Conservation (phyloP, 2,329 filamentous ascomycete genomes). For the Amesomyces nigricolor region DNA sequence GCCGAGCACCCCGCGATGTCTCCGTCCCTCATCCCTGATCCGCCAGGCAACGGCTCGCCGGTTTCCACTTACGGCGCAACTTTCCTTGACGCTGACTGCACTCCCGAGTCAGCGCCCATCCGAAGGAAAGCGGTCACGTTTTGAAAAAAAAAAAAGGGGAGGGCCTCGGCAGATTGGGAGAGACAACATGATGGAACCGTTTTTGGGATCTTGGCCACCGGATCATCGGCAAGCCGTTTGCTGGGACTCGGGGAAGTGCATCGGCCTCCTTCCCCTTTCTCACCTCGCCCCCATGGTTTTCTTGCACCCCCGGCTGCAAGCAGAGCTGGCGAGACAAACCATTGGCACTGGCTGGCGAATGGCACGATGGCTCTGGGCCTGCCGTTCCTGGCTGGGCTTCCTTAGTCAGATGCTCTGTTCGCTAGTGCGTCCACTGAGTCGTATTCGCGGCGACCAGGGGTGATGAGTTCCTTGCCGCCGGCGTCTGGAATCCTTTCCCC, state of each 20-base stretch:
- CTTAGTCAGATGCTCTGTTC: conserved; percentile 19
- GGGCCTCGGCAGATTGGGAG: not conserved
- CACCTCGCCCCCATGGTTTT: not conserved
- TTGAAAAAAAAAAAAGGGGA: too few species aligned
- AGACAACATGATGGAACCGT: too few species aligned
- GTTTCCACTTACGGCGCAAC: too few species aligned
- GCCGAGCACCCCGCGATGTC: not conserved
- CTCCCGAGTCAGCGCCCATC: too few species aligned
- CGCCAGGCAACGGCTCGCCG: too few species aligned
- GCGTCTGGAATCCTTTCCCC: not conserved
- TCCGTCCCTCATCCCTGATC: not conserved
- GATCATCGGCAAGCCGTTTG: not conserved
- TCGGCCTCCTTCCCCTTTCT: too few species aligned
- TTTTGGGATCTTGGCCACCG: not conserved
- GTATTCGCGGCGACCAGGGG: conserved; percentile 13
- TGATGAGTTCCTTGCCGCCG: not conserved
- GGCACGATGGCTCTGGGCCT: not conserved
- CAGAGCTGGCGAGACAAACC: not conserved
- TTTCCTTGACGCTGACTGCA: too few species aligned
- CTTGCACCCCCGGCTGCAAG: not conserved
- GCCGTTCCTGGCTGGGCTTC: not conserved
- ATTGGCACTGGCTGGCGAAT: not conserved
- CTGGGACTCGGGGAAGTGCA: not conserved
- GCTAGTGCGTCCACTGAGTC: conserved; percentile 17
- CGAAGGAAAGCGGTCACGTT: too few species aligned